A percentile compares a stretch with the other conserved stretches of the same genome.
These are phyloP conservation scores for Penicillium paradoxum DNA, from an alignment of 495 filamentous ascomycete species.

Conservation along the genomic window DNA sequence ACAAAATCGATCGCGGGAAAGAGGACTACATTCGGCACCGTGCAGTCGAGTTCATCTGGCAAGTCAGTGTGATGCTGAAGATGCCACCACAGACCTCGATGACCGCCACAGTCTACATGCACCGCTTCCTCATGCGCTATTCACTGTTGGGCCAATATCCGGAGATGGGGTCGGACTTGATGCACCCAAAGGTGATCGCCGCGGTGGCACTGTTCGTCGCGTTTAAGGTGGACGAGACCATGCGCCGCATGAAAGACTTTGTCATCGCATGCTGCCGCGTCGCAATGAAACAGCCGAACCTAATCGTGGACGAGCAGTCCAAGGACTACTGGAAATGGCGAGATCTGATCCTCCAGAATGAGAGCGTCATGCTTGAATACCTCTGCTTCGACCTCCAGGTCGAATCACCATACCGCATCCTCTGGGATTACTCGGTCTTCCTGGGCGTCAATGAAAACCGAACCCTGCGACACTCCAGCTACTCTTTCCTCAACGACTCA, in stretches of 20 bases:
- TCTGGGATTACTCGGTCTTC: constrained; percentile 70
- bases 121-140: constrained; percentile 89
- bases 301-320: constrained; percentile 86
- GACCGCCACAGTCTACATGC: constrained; percentile 89
- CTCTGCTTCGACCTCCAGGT: constrained; percentile 92
- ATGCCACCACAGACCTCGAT: constrained; percentile 86
- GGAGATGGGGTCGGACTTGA: constrained; percentile 33
- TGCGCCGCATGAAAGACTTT: constrained; percentile 86
- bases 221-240: constrained; percentile 94
- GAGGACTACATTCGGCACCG: constrained; percentile 79
- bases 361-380: constrained; percentile 85
- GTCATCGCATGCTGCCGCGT: constrained; percentile 90
- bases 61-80: constrained; percentile 88
- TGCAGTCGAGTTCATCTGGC: constrained; percentile 91
- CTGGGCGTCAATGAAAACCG: constrained; percentile 69
- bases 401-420: constrained; percentile 73
- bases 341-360: constrained; percentile 83
- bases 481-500: constrained; percentile 89
- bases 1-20: constrained; percentile 68
- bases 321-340: constrained; percentile 98
- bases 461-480: constrained; percentile 72
- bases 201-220: constrained; percentile 89
- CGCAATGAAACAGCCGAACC: constrained; percentile 84
- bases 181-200: constrained; percentile 86
- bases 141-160: constrained; percentile 52